These are phyloP conservation scores for Podila minutissima DNA, from an alignment of 192 early-diverging fungal genomes.

Conservation along the genomic window DNA sequence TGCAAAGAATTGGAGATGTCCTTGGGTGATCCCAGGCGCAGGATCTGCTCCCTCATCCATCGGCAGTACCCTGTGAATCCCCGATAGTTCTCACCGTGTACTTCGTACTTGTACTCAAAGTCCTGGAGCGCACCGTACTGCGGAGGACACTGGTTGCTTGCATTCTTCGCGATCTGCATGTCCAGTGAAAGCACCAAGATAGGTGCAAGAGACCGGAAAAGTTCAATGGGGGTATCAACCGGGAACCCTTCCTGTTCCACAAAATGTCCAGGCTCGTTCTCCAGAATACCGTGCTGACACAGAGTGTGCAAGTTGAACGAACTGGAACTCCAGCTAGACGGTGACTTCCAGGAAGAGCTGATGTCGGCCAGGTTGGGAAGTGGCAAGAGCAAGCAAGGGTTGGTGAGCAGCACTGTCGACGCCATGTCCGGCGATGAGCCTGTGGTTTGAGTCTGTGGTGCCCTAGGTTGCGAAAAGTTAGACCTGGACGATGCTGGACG, in stretches of 20 bases:
- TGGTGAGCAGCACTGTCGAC: neutral
- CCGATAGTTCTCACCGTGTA: neutral
- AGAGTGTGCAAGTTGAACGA: neutral
- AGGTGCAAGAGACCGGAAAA: neutral
- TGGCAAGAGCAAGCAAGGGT: slow-evolving; percentile 1
- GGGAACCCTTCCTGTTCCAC: neutral
- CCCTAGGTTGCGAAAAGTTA: neutral
- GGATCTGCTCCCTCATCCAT: slow-evolving; percentile 1
- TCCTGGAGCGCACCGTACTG: neutral
- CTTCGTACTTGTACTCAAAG: neutral
- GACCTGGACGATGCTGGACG: neutral
- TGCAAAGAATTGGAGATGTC: neutral
- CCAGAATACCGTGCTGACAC: neutral
- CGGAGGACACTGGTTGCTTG: neutral
- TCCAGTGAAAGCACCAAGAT: neutral
- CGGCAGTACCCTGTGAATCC: slow-evolving; percentile 3
- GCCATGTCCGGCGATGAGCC: neutral
- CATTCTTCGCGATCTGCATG: neutral
- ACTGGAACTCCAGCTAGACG: neutral
- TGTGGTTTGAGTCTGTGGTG: neutral
- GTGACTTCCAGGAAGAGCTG: neutral
- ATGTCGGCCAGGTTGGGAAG: neutral
- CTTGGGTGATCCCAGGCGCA: neutral
- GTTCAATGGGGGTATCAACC: neutral
- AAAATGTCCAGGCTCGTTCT: neutral